Base-by-base conservation (phyloP, 2,329 filamentous ascomycete genomes). In the Rutstroemia sp. region DNA sequence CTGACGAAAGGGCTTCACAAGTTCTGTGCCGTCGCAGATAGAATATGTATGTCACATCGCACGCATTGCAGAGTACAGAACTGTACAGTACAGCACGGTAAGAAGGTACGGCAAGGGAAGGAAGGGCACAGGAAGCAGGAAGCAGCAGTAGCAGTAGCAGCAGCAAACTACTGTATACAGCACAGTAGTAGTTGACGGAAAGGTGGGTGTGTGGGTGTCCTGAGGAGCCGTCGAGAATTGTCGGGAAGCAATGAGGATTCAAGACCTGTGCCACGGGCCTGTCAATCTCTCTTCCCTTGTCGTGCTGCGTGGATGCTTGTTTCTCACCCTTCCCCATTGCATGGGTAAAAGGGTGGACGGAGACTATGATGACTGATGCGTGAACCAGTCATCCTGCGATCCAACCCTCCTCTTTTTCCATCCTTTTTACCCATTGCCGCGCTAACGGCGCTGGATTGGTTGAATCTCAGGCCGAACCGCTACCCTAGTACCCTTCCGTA, bases 371-470 rank as follows among this genome's bases (percentile, higher is more conserved):
- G 23, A 16, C 19, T 19, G 27, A 19, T n/a, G 27, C 12, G 45
- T 42, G 18, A 34, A 41, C 52, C 52, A 54, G 45, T 54, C n/a
- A 54, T 41, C 39, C 21, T 49, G 10, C 34, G 45, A 42, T 8
- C 44, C 52, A 41, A 34, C 25, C 45, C 10, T 34, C 30, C 30
- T 34, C 30, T 34, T 34, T 9, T 14, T 12, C 10, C 30, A 34
- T 34, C 30, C 38, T 14, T n/a, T 27, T 19, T 18, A 19, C 21
- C 18, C 44, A 53, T 41, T 30, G n/a, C 45, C 19, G 34, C 34
- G 23, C 52, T 41, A 49, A 49, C 27, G 49, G 52, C 45, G 52
- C 39, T 19, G n/a, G n/a, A 42, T 42, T 42, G 39, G 39, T 19
- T 42, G 39, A 42, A 8, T 42, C 30, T 10, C 30, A 34, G 30